Evolutionary conservation across 768 basidiomycete genomes (phyloP), one percentile per base, ranked within the genome.

Genomic region (Pilatotrama ljubarskyi): DNA sequence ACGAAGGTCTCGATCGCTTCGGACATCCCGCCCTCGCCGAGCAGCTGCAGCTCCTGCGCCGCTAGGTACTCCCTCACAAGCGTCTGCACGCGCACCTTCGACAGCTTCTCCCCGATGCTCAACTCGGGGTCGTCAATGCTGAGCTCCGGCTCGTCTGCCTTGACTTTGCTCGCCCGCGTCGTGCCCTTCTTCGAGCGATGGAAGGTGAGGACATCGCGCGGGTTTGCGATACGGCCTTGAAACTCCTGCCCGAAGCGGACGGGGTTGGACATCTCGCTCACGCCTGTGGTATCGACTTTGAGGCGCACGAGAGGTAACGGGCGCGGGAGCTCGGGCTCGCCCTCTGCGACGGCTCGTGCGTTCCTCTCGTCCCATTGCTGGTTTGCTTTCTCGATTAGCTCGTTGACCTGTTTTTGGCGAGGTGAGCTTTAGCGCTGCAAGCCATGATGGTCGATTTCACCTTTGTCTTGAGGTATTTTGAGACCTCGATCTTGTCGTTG

Each of bases 221-320:
- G 96, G 70, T 99, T 99, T 11, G 97, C 97, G 36, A 98, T 82
- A 20, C 82, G 83, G 1, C 92, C 93, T 64, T 87, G 84, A 73
- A 98, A 98, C 71, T 96, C 92, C 71, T 96, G 95, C 1, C 97
- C 96, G 71, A 99, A 97, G 10, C 97, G 89, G 51, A 96, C 89
- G 22, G 96, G 95, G 72, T 99, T 99, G 54, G 91, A 93, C 76
- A 93, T 93, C 67, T 93, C 91, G 57, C 85, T 86, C 8, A 94
- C 90, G 42, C 90, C 91, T 0, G 95, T 92, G 0, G 93, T 95
- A 70, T 96, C 93, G 17, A 96, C 93, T 78, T 93, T 95, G 17
- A 97, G 78, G 13, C 95, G 84, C 48, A 97, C 77, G 47, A 97
- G 84, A 1, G 95, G 96, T 10, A 98, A 82, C 88, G 96, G 91